Conservation (phyloP, 2,329 filamentous ascomycete genomes). For the Pyrenophora teres region DNA sequence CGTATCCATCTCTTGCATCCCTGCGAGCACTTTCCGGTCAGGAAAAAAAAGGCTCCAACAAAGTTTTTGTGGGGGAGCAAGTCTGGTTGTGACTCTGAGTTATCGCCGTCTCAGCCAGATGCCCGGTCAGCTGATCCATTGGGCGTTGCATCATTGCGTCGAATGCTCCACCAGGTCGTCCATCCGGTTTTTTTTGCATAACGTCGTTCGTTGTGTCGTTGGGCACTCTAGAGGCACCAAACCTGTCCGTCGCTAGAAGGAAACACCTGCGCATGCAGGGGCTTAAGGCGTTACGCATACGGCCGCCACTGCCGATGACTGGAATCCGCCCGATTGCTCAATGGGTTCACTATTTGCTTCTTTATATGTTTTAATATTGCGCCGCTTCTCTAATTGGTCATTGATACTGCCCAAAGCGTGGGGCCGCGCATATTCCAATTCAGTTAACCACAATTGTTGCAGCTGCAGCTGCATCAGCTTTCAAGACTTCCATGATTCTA, state of each 20-base stretch:
- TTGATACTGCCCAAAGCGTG: slow-evolving; percentile 3
- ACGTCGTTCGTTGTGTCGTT: slow-evolving; percentile 1
- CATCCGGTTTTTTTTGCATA: not conserved
- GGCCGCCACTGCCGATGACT: not conserved
- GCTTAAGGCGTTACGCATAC: slow-evolving; percentile 1
- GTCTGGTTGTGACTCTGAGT: not conserved
- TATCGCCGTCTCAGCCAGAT: not conserved
- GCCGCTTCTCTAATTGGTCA: slow-evolving; percentile 5
- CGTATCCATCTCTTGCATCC: not conserved
- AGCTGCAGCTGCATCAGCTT: slow-evolving; percentile 11
- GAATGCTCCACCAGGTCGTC: not conserved
- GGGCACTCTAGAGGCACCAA: no score
- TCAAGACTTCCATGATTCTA: not conserved
- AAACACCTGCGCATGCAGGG: not conserved
- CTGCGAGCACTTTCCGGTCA: slow-evolving; percentile 5
- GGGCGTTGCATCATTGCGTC: not conserved
- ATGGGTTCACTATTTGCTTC: not conserved
- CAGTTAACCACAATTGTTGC: slow-evolving; percentile 8
- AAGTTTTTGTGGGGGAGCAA: not conserved
- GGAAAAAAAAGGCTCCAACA: not conserved
- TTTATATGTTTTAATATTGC: not conserved
- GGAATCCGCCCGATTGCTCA: slow-evolving; percentile 11
- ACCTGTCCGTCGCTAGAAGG: not conserved
- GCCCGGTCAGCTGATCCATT: not conserved
- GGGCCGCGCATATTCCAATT: slow-evolving; percentile 4